These are phyloP conservation scores for Pichia sp. DNA, from an alignment of 1,139 yeast species.

Conservation along the genomic window DNA sequence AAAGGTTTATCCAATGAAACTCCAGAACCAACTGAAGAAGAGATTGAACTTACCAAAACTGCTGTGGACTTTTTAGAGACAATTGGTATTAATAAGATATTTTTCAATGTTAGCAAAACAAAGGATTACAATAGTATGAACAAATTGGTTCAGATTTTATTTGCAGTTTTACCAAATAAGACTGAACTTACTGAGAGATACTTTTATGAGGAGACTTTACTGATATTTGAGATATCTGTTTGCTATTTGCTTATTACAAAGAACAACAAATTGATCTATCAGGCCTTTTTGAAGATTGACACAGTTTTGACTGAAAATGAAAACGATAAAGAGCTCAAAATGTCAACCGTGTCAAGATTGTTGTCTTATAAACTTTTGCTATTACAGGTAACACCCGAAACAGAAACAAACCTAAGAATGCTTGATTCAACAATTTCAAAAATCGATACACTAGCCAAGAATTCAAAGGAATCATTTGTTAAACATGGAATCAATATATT, in stretches of 20 bases:
- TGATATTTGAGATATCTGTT: conserved; percentile 47
- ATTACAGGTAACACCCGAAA: conserved; percentile 29
- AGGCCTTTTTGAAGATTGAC: conserved; percentile 21
- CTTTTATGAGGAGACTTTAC: conserved; percentile 49
- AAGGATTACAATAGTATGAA: conserved; percentile 24
- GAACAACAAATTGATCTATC: conserved; percentile 31
- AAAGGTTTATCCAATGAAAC: conserved; percentile 83
- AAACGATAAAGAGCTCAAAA: conserved; percentile 11
- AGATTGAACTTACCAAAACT: conserved; percentile 75
- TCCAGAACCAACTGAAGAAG: conserved; percentile 88
- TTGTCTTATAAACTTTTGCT: conserved; percentile 38
- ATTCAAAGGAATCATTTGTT: conserved; percentile 34
- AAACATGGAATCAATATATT: conserved; percentile 46
- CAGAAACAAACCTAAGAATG: conserved; percentile 18
- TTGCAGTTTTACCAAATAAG: conserved; percentile 26
- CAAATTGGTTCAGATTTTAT: conserved; percentile 28
- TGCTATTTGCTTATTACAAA: conserved; percentile 43
- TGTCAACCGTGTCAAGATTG: conserved; percentile 21
- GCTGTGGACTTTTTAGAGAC: conserved; percentile 77
- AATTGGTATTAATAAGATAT: conserved; percentile 47
- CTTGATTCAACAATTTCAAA: conserved; percentile 27
- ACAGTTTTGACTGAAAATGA: conserved; percentile 13
- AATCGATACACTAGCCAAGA: conserved; percentile 27
- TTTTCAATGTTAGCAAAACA: conserved; percentile 36
- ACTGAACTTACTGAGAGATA: conserved; percentile 37